Conservation (phyloP, 2,329 filamentous ascomycete genomes). For the Sporothrix euskadiensis region DNA sequence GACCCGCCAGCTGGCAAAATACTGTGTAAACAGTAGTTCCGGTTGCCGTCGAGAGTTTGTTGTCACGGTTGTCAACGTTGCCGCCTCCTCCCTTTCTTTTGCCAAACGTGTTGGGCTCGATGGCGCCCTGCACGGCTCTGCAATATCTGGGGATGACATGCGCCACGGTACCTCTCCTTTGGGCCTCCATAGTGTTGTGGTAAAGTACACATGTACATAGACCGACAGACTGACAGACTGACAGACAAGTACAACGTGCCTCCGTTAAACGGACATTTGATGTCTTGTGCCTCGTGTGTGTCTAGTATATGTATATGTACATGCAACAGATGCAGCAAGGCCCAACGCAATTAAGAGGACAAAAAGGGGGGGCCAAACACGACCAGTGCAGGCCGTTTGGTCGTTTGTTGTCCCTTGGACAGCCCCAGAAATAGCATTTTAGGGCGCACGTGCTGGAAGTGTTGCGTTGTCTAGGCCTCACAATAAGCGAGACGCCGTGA, state of each 20-base stretch:
- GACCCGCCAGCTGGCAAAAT: background rate
- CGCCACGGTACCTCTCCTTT: background rate
- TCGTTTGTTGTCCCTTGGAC: background rate
- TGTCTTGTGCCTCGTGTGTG: background rate
- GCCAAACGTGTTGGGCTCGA: constrained; percentile 2
- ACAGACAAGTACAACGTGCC: background rate
- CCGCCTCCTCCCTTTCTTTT: background rate
- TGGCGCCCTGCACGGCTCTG: constrained; percentile 13
- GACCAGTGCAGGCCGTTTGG: background rate
- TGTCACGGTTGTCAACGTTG: background rate
- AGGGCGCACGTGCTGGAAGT: constrained; percentile 12
- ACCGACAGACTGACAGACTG: background rate
- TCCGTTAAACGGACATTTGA: background rate
- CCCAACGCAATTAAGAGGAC: background rate
- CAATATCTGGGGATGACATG: constrained; percentile 15
- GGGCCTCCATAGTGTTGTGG: background rate
- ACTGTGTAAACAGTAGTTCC: background rate
- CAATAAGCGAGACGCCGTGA: too few species aligned
- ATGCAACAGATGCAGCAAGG: constrained; percentile 8
- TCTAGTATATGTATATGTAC: too few species aligned
- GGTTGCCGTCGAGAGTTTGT: background rate
- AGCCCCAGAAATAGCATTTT: constrained; percentile 10
- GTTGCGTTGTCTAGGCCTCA: constrained; percentile 2
- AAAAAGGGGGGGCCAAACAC: background rate
- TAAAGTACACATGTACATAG: background rate